phyloP scores from a whole-genome alignment of 306 rosid species.

The Cucurbita ficifolia region DNA sequence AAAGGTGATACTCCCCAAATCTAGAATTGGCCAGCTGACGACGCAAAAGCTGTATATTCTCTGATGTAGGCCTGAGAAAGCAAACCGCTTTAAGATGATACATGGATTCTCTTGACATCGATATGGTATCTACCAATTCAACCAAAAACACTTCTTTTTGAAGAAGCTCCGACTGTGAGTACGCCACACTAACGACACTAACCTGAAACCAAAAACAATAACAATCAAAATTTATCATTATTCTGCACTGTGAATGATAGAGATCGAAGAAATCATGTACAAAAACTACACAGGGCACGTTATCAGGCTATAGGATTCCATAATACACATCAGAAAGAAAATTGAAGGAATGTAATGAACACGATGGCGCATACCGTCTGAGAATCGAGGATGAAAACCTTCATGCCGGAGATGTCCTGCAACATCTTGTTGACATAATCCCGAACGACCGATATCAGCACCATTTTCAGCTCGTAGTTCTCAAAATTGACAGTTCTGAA shows the following conservation, averaged over 20 bases:
- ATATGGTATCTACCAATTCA: constrained; percentile 68
- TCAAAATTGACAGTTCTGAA: not conserved
- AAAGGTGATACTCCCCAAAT: constrained; percentile 87
- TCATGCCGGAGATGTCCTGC: constrained; percentile 98
- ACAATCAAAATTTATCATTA: not conserved
- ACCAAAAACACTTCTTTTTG: constrained; percentile 88
- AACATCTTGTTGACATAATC: constrained; percentile 84
- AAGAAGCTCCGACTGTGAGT: constrained; percentile 88
- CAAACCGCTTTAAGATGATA: constrained; percentile 84
- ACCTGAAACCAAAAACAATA: constrained; percentile 38
- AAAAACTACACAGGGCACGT: not conserved
- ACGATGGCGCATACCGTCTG: constrained; percentile 48
- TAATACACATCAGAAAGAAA: not conserved
- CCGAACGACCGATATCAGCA: constrained; percentile 52
- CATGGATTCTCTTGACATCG: constrained; percentile 77
- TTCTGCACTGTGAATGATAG: not conserved
- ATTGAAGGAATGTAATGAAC: not conserved
- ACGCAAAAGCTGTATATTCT: constrained; percentile 62
- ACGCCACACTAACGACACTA: constrained; percentile 76
- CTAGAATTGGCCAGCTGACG: constrained; percentile 72
- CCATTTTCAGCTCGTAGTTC: constrained; percentile 24
- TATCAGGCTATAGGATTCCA: not conserved
- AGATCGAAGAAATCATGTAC: not conserved
- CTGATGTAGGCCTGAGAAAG: constrained; percentile 80
- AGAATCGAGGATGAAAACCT: constrained; percentile 89